These are phyloP conservation scores for Pyricularia sp. DNA, from an alignment of 2,329 filamentous ascomycete genomes.

Conservation along the genomic window DNA sequence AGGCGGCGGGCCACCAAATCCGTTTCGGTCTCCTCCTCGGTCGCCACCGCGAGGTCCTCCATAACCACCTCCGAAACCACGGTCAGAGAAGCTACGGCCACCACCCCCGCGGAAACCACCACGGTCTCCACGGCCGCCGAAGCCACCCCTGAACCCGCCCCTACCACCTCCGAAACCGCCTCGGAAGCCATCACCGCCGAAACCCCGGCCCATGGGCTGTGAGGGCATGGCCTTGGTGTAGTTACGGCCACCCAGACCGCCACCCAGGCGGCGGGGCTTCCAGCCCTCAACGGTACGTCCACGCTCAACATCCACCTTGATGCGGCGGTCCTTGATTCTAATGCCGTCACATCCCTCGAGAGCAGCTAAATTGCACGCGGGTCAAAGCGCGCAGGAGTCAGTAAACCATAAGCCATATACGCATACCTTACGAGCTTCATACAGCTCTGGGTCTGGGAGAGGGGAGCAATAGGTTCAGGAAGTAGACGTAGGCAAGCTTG, in stretches of 20 bases:
- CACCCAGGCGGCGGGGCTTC: constrained; percentile 85
- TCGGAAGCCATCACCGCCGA: constrained; percentile 49
- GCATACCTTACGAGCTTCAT: constrained; percentile 19
- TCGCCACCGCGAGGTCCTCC: constrained; percentile 33
- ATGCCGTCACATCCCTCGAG: constrained; percentile 80
- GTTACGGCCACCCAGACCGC: constrained; percentile 82
- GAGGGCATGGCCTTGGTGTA: constrained; percentile 77
- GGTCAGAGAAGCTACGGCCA: constrained; percentile 17
- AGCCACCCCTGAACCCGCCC: constrained; percentile 31
- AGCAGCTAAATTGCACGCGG: constrained; percentile 64
- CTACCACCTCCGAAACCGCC: constrained; percentile 28
- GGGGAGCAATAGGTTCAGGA: constrained; percentile 16
- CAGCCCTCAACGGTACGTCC: constrained; percentile 90
- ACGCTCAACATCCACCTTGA: constrained; percentile 93
- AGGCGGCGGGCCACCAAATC: constrained; percentile 41
- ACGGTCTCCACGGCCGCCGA: background rate
- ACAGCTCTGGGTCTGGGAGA: constrained; percentile 14
- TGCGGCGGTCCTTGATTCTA: constrained; percentile 82
- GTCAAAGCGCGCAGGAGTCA: constrained; percentile 55
- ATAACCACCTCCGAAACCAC: constrained; percentile 45
- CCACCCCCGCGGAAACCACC: constrained; percentile 35
- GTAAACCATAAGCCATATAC: constrained; percentile 44
- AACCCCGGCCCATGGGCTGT: constrained; percentile 49
- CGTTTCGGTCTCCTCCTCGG: constrained; percentile 33
- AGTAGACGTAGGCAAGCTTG: constrained; percentile 34